Evolutionary conservation across 177 flowering plant species (phyloP), one percentile per base, ranked within the genome.

Genomic region (Vitis hybrid): DNA sequence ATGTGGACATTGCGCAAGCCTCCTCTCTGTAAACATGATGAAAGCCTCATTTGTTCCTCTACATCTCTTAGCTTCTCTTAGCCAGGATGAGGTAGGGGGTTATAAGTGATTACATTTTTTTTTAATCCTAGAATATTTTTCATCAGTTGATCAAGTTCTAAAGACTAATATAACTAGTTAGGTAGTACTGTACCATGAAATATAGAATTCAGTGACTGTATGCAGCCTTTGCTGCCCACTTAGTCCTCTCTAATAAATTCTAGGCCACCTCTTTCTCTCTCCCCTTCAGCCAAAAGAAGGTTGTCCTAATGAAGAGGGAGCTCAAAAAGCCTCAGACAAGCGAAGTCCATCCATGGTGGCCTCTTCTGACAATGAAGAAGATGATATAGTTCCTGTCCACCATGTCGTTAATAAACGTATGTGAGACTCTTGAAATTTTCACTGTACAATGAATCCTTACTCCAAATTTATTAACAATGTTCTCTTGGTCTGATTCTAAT

Each of bases 1-100:
- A 81, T 93, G 98, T 67, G 99, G 97, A 13, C 96, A 90, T 64
- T 95, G 99, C 88, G 73, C 80, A 18, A 78, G 85, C 75, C 89
- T 94, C 70, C 89, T 94, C 62, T 89, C 97, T 24, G 92, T 93
- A 27, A 89, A 91, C 84, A 86, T 91, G 94, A 79, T 74, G 83
- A 88, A 84, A 75, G 89, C 92, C 69, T 85, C 92, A 8, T 87
- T 89, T 72, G 70, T 85, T 30, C 97, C 97, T 35, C 79, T 91
- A 2, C 91, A 87, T 56, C 84, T 88, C 65, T 76, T 88, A 46
- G 75, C 96, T 70, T 83, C 96, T 54, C 70, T 89, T 62, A 65
- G 65, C 65, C 80, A 80, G 46, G 76, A 78, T 66, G 73, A 77
- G 79, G 83, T 83, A 81, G 74, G 71, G 46, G 46, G 7, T 6